A percentile compares a stretch with the other conserved stretches of the same genome.
These are phyloP conservation scores for Cinnamomum micranthum DNA, from an alignment of 164 flowering plant genomes.

Conservation along the genomic window DNA sequence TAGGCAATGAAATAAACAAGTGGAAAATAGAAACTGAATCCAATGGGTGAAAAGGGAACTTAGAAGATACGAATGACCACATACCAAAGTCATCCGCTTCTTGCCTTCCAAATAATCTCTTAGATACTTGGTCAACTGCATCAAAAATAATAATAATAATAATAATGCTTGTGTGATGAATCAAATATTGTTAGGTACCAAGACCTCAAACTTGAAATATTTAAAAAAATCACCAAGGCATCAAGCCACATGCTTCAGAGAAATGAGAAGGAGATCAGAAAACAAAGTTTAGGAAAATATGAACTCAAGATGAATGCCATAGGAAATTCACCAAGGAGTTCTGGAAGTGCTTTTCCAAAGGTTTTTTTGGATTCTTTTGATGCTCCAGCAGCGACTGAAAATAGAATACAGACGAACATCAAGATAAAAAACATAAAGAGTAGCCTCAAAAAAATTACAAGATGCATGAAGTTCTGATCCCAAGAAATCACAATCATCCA, in stretches of 20 bases:
- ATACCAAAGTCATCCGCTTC: slow-evolving; percentile 85
- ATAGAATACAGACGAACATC: background rate
- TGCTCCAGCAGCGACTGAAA: slow-evolving; percentile 81
- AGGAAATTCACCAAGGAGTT: slow-evolving; percentile 62
- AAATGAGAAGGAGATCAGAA: background rate
- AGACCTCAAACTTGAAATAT: background rate
- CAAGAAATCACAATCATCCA: background rate
- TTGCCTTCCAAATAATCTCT: slow-evolving; percentile 87
- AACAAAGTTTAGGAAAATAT: background rate
- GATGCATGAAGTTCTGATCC: background rate
- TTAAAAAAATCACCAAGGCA: background rate
- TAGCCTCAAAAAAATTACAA: background rate
- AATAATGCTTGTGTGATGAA: background rate
- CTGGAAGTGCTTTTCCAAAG: slow-evolving; percentile 78
- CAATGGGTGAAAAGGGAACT: too few species aligned
- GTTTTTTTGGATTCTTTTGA: slow-evolving; percentile 79
- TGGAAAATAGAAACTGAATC: too few species aligned
- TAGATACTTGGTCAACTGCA: slow-evolving; percentile 75
- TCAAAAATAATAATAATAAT: slow-evolving; percentile 2
- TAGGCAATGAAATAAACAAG: background rate
- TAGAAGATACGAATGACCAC: slow-evolving; percentile 5
- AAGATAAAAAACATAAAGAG: background rate
- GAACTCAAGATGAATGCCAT: background rate
- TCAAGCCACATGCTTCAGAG: background rate
- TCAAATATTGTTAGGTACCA: background rate